Conservation (phyloP, 2,329 filamentous ascomycete genomes). For the Stagonosporopsis vannaccii region DNA sequence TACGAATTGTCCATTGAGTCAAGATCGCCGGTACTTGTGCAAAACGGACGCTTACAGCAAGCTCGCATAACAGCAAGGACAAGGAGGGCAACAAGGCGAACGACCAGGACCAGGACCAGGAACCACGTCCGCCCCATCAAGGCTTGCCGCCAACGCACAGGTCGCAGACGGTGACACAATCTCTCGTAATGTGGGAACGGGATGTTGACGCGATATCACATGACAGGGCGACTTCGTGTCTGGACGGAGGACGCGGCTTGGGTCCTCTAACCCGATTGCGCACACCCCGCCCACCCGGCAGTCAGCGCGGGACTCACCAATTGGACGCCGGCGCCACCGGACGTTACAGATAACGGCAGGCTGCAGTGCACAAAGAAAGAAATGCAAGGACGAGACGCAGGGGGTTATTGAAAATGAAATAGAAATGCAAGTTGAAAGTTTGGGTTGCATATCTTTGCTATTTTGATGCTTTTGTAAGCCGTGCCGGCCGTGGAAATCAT, state of each 20-base stretch:
- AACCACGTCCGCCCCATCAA: neutral
- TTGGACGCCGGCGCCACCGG: neutral
- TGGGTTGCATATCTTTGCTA: constrained; percentile 8
- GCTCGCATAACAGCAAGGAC: neutral
- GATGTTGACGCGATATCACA: constrained; percentile 40
- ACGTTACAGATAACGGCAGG: constrained; percentile 13
- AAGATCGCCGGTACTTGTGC: neutral
- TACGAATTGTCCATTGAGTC: neutral
- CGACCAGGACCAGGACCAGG: neutral
- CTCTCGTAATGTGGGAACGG: neutral
- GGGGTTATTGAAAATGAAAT: constrained; percentile 11
- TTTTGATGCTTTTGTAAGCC: neutral
- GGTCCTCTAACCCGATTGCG: neutral
- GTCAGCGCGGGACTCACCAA: neutral
- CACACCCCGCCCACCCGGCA: neutral
- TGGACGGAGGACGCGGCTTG: neutral
- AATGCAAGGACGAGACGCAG: constrained; percentile 14
- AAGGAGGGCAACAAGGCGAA: neutral
- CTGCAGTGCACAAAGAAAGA: constrained; percentile 6
- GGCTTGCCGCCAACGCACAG: neutral
- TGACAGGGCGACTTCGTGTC: constrained; percentile 40
- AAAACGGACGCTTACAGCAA: neutral
- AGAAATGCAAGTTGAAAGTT: constrained; percentile 6
- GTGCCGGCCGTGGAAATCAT: neutral
- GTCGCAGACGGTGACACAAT: neutral